These are phyloP conservation scores for Paramecium octaurelia DNA, from an alignment of 73 alveolate species.

Conservation along the genomic window DNA sequence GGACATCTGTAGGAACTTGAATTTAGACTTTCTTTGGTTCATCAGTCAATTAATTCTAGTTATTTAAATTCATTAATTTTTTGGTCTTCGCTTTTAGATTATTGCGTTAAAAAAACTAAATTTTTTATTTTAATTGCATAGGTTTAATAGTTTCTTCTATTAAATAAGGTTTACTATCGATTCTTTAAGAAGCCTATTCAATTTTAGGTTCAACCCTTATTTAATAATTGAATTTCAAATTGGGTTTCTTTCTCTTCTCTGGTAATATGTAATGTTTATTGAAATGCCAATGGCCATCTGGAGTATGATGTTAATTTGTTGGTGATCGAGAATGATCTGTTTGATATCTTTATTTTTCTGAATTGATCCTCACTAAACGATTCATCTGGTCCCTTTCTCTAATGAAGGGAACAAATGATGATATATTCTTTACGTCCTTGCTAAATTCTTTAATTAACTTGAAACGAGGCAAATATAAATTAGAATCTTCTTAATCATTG, in stretches of 20 bases:
- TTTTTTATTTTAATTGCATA: neutral
- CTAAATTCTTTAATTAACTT: neutral
- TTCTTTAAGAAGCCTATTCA: neutral
- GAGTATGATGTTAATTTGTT: neutral
- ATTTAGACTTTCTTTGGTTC: neutral
- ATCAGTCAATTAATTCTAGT: neutral
- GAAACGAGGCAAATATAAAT: neutral
- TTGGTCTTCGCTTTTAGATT: neutral
- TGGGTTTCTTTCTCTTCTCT: neutral
- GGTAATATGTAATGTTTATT: neutral
- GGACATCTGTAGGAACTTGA: neutral
- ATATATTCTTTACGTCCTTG: neutral
- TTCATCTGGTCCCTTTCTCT: neutral
- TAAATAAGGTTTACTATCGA: neutral
- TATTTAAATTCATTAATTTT: neutral
- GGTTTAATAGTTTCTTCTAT: neutral
- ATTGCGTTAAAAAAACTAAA: neutral
- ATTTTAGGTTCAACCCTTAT: neutral
- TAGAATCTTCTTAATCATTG: neutral
- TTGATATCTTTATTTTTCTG: neutral
- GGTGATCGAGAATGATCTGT: neutral
- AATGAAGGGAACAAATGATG: neutral
- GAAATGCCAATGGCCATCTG: slow-evolving; percentile 5
- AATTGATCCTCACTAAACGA: neutral
- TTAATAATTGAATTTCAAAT: neutral